Conservation (phyloP, 2,329 filamentous ascomycete species). For the Arthrobotrys pseudoclavata region DNA sequence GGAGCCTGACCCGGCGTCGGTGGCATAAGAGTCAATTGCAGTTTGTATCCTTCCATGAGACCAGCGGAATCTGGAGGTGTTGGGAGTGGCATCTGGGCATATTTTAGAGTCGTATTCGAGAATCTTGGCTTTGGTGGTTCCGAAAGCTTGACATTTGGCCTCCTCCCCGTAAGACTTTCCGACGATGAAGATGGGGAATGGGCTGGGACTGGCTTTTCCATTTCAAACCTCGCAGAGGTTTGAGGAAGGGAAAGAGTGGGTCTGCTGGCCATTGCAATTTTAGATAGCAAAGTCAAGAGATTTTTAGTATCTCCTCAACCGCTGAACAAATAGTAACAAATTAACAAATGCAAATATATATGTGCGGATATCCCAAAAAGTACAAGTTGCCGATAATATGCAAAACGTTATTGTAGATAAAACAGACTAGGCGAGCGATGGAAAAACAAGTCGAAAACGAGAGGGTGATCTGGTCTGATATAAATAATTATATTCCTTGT, state of each 20-base stretch:
- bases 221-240: slow-evolving; percentile 59
- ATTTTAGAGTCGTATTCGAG: slow-evolving; percentile 57
- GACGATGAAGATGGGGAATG: slow-evolving; percentile 46
- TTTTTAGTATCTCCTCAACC: slow-evolving; percentile 10
- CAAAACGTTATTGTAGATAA: slow-evolving; percentile 25
- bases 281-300: slow-evolving; percentile 32
- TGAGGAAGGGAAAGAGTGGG: slow-evolving; percentile 41
- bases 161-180: slow-evolving; percentile 49
- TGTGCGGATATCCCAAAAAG: slow-evolving; percentile 42
- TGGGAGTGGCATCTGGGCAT: slow-evolving; percentile 59
- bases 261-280: slow-evolving; percentile 38
- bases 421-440: slow-evolving; percentile 27
- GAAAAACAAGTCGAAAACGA: slow-evolving; percentile 26
- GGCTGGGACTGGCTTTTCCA: slow-evolving; percentile 34
- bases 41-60: slow-evolving; percentile 51
- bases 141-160: slow-evolving; percentile 22
- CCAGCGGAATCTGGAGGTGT: slow-evolving; percentile 58
- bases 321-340: slow-evolving; percentile 19
- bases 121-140: slow-evolving; percentile 54
- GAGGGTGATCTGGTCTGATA: slow-evolving; percentile 44
- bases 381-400: slow-evolving; percentile 24
- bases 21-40: slow-evolving; percentile 59
- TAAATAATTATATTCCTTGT: slow-evolving; percentile 30
- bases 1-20: slow-evolving; percentile 53
- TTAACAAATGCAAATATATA: slow-evolving; percentile 44